Percentiles rank a stretch among this genome's conserved stretches.
Conservation (phyloP, 1,139 yeast genomes). For the Eremothecium gossypii region DNA sequence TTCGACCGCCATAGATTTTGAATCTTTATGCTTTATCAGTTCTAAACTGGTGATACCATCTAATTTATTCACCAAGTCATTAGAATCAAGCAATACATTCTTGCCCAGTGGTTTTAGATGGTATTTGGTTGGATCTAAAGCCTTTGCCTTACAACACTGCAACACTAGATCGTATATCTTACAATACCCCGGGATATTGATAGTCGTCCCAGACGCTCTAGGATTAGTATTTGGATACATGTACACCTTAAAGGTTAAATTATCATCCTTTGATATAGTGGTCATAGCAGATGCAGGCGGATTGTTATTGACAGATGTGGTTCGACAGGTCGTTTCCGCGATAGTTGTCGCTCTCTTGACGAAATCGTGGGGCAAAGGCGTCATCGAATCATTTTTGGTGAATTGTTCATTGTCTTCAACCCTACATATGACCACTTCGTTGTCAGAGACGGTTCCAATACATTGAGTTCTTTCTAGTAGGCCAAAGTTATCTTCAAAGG, state of each 20-base stretch:
- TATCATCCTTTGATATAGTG: neutral
- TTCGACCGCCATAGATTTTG: conserved; percentile 22
- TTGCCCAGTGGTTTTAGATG: conserved; percentile 28
- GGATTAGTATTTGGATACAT: conserved; percentile 28
- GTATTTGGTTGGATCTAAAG: conserved; percentile 29
- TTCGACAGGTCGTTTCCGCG: conserved; percentile 5
- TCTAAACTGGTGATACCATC: conserved; percentile 30
- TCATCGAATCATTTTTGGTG: conserved; percentile 31
- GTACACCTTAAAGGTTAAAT: conserved; percentile 19
- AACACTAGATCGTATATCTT: conserved; percentile 30
- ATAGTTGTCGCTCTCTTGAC: neutral
- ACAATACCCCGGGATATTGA: conserved; percentile 29
- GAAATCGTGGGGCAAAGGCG: conserved; percentile 46
- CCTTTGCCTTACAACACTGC: conserved; percentile 28
- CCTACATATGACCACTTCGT: conserved; percentile 51
- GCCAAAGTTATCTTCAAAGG: conserved; percentile 67
- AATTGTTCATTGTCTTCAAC: conserved; percentile 34
- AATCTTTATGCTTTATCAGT: conserved; percentile 26
- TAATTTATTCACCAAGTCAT: conserved; percentile 31
- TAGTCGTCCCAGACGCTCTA: conserved; percentile 20
- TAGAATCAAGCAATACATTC: conserved; percentile 25
- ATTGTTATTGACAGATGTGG: conserved; percentile 1
- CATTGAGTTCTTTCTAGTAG: conserved; percentile 48
- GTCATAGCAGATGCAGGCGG: conserved; percentile 3
- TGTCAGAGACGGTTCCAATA: conserved; percentile 55